These are phyloP conservation scores for Pholiota conissans DNA, from an alignment of 768 basidiomycete species.

Conservation along the genomic window DNA sequence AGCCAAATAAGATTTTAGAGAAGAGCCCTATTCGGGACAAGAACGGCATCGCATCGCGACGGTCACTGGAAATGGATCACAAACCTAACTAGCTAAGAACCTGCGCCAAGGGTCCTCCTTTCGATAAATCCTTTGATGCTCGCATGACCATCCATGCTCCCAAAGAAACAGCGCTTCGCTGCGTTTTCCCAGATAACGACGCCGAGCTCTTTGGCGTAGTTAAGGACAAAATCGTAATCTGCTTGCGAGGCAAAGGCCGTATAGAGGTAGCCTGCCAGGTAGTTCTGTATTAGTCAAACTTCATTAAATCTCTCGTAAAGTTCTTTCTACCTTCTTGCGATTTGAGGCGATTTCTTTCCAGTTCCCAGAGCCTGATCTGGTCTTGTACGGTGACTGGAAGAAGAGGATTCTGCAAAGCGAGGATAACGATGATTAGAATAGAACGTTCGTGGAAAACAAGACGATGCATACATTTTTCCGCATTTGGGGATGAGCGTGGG, in stretches of 20 bases:
- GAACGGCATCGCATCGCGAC: conserved; percentile 21
- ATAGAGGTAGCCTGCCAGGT: conserved; percentile 75
- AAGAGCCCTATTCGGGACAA: conserved; percentile 14
- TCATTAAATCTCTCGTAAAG: conserved; percentile 19
- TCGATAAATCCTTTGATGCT: conserved; percentile 83
- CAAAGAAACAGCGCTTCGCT: conserved; percentile 79
- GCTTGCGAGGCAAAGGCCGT: conserved; percentile 83
- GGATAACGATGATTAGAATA: conserved; percentile 6
- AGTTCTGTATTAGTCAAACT: conserved; percentile 20
- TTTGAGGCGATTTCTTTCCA: conserved; percentile 90
- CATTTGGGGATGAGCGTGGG: conserved; percentile 99
- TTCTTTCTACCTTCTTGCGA: conserved; percentile 73
- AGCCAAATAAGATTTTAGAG: conserved; percentile 24
- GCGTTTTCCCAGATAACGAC: conserved; percentile 85
- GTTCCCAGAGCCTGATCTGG: conserved; percentile 96
- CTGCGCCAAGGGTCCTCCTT: conserved; percentile 45
- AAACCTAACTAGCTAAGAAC: conserved; percentile 22
- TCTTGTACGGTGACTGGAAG: conserved; percentile 97
- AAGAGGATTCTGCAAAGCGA: conserved; percentile 73
- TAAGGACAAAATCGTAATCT: conserved; percentile 84
- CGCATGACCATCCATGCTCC: conserved; percentile 71
- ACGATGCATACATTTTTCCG: conserved; percentile 73
- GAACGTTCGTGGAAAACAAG: not conserved
- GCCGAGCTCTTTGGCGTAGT: conserved; percentile 81
- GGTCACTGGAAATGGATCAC: conserved; percentile 15